Percentiles rank a stretch among this genome's conserved stretches.
Evolutionary conservation across 108 stramenopile species (phyloP).

Genomic region (Nitzschia sp.): DNA sequence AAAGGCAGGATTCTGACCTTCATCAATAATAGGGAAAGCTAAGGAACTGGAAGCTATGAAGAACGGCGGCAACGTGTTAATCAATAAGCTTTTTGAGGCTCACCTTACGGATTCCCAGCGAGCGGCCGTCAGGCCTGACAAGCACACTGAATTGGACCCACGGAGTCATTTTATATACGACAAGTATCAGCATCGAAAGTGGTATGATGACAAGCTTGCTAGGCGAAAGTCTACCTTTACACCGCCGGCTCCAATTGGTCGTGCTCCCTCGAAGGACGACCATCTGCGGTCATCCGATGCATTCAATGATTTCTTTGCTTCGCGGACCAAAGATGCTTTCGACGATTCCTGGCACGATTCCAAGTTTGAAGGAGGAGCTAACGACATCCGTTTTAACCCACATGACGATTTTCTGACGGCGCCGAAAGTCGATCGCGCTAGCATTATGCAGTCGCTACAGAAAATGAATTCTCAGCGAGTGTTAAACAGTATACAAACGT

Average conservation of each 20-base stretch:
- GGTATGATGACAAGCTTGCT: conserved; percentile 18
- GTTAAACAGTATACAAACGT: no score
- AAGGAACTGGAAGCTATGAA: conserved; percentile 71
- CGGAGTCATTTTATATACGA: conserved; percentile 28
- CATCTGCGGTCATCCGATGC: background rate
- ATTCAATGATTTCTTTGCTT: conserved; percentile 21
- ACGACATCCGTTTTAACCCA: conserved; percentile 3
- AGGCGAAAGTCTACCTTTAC: background rate
- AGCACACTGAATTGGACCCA: conserved; percentile 23
- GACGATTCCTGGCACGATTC: conserved; percentile 17
- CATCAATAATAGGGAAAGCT: conserved; percentile 52
- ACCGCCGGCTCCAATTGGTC: background rate
- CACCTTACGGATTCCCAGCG: conserved; percentile 9
- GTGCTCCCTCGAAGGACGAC: background rate
- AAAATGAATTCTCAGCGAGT: no score
- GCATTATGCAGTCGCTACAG: no score
- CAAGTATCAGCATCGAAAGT: conserved; percentile 35
- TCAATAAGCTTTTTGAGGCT: conserved; percentile 66
- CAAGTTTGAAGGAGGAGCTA: conserved; percentile 1
- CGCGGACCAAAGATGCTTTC: background rate
- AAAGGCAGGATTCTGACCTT: background rate
- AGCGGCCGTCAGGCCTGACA: conserved; percentile 16
- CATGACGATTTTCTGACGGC: background rate
- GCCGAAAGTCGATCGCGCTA: no score
- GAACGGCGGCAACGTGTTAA: conserved; percentile 64